Evolutionary conservation across 257 asterid genomes (phyloP).

Genomic region (Orobanche coerulescens): DNA sequence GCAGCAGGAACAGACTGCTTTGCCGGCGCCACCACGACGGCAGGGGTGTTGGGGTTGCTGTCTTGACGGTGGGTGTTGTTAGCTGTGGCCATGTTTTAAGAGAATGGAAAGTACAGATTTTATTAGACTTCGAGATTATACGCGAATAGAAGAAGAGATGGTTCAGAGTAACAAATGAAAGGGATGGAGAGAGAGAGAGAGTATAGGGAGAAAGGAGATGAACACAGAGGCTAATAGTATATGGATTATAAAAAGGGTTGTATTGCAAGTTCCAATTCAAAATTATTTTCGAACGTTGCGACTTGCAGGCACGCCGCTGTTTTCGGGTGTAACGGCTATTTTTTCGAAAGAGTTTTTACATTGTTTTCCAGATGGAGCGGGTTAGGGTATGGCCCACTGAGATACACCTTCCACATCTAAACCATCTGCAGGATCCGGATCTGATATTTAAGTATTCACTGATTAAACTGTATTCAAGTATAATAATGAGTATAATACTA

Average conservation of each 20-base stretch:
- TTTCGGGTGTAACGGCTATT: constrained; percentile 32
- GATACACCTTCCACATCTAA: no score
- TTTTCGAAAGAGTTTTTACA: not conserved
- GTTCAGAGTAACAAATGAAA: not conserved
- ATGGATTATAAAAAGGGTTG: constrained; percentile 10
- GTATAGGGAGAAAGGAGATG: not conserved
- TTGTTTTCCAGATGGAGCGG: not conserved
- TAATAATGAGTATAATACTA: no score
- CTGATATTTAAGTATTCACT: no score
- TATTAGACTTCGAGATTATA: constrained; percentile 12
- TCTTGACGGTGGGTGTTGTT: constrained; percentile 45
- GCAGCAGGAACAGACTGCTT: constrained; percentile 37
- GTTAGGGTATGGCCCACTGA: not conserved
- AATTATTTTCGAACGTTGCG: constrained; percentile 27
- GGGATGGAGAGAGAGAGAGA: not conserved
- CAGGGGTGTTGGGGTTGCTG: constrained; percentile 50
- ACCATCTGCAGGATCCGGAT: no score
- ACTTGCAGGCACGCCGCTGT: constrained; percentile 11
- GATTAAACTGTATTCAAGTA: no score
- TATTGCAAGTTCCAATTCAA: constrained; percentile 7
- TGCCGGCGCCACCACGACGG: constrained; percentile 22
- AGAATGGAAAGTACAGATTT: not conserved
- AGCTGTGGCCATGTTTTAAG: constrained; percentile 41
- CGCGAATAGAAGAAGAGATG: constrained; percentile 23
- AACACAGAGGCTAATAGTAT: not conserved